Percentiles rank a stretch among this genome's conserved stretches.
These are phyloP conservation scores for Globisporangium paddicum DNA, from an alignment of 352 stramenopile genomes.

Conservation along the genomic window DNA sequence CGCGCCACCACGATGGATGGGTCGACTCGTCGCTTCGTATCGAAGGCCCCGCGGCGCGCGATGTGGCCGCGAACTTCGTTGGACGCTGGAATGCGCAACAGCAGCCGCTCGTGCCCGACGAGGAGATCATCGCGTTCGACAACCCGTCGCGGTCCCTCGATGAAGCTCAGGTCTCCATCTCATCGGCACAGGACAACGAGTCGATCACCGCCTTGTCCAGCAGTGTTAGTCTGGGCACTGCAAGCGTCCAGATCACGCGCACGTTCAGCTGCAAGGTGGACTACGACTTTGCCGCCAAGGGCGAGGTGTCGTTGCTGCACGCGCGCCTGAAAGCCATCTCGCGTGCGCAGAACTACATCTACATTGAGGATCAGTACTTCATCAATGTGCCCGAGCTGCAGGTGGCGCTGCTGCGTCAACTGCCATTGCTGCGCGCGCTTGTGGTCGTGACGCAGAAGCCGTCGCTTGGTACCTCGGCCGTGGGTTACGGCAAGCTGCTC, in stretches of 20 bases:
- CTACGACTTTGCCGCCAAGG: constrained; percentile 24
- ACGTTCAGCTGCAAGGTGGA: constrained; percentile 35
- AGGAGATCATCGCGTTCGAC: constrained; percentile 7
- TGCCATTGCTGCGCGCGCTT: constrained; percentile 23
- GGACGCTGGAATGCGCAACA: constrained; percentile 22
- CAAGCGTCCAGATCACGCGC: constrained; percentile 28
- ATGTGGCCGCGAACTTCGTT: constrained; percentile 28
- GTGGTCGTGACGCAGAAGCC: constrained; percentile 24
- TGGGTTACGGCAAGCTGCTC: constrained; percentile 31
- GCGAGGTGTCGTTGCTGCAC: constrained; percentile 30
- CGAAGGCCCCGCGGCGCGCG: constrained; percentile 14
- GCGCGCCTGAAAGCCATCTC: constrained; percentile 30
- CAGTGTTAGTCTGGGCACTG: neutral
- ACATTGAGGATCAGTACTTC: constrained; percentile 49
- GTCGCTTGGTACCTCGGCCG: constrained; percentile 9
- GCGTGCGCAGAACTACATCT: constrained; percentile 33
- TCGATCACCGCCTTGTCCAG: neutral
- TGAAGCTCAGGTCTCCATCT: neutral
- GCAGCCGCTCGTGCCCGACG: neutral
- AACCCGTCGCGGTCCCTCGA: neutral
- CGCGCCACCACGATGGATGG: constrained; percentile 19
- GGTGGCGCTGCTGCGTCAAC: constrained; percentile 18
- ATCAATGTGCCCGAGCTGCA: constrained; percentile 31
- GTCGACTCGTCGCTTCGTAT: constrained; percentile 23
- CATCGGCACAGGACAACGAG: neutral